Base-by-base conservation (phyloP, 169 alveolate species). In the Cryptosporidium xiaoi region DNA sequence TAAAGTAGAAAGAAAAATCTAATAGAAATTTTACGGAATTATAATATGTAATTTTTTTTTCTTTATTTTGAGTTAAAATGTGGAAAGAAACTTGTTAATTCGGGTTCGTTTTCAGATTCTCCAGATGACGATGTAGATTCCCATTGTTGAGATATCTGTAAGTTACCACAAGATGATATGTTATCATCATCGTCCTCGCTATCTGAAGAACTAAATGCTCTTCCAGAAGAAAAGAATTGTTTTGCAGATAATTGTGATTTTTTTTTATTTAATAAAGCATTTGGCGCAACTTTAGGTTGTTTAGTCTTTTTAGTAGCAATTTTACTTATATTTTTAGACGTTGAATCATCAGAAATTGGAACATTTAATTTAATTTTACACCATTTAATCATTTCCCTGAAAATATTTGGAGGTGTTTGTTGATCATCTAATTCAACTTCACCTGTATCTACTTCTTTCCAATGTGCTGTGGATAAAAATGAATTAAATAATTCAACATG, bases 361-460 rank as follows among this genome's bases (percentile, higher is more conserved):
- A 77, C 58, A 12, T 77, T 77, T 50, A 77, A 51, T 60, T 77
- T 77, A 66, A 40, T 6, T 48, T 77, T 77, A 51, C 87, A 77
- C 87, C 87, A 77, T 13, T 40, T 34, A 50, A 60, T 77, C 87
- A 77, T 77, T 20, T 77, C 87, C 2, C 87, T 53, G 51, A 77
- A 77, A 4, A 77, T 71, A 31, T 31, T 34, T 10, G 87, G 87
- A n/a, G 87, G 87, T 5, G 87, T 77, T 77, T 60, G 62, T 31
- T 77, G 87, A 60, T 77, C 87, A 24, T 77, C 87, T n/a, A 77
- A 53, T 31, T 77, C 87, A 48, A 77, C 87, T 48, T 77, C 87
- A 15, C 87, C 87, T 10, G 87, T 58, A 53, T 77, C 56, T 18
- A 77, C 87, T 40, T 77, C 87, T 48, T 62, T 77, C 87, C 87